These are phyloP conservation scores for Amanita pseudoporphyria DNA, from an alignment of 768 basidiomycete species.

Conservation along the genomic window DNA sequence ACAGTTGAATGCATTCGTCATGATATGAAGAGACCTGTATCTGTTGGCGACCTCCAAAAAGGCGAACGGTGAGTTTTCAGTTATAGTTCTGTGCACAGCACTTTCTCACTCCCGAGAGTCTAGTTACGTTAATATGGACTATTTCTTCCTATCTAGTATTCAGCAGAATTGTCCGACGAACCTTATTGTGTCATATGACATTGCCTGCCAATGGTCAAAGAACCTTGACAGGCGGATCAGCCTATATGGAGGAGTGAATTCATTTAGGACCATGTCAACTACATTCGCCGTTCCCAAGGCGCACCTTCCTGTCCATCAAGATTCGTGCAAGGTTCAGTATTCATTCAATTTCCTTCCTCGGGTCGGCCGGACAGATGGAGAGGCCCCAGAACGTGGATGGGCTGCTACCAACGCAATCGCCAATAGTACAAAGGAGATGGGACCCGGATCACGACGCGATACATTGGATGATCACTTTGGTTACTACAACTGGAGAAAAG, in stretches of 20 bases:
- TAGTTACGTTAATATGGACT: too few species aligned
- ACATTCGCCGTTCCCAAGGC: constrained; percentile 14
- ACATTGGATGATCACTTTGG: constrained; percentile 19
- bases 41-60: constrained; percentile 10
- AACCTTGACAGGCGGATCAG: constrained; percentile 13
- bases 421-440: too few species aligned
- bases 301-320: background rate
- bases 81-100: background rate
- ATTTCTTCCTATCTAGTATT: constrained; percentile 15
- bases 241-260: constrained; percentile 1
- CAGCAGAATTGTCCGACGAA: constrained; percentile 2
- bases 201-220: constrained; percentile 19
- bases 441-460: too few species aligned
- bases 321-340: constrained; percentile 7
- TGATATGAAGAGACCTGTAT: constrained; percentile 13
- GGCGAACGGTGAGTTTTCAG: constrained; percentile 9
- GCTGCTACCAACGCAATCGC: constrained; percentile 14
- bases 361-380: too few species aligned
- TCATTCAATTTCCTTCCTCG: constrained; percentile 18
- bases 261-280: background rate
- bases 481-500: constrained; percentile 9
- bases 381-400: constrained; percentile 23
- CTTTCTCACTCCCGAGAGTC: background rate
- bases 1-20: constrained; percentile 13
- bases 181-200: constrained; percentile 18